Conservation (phyloP, 129 eudicot genomes). For the Centella asiatica region DNA sequence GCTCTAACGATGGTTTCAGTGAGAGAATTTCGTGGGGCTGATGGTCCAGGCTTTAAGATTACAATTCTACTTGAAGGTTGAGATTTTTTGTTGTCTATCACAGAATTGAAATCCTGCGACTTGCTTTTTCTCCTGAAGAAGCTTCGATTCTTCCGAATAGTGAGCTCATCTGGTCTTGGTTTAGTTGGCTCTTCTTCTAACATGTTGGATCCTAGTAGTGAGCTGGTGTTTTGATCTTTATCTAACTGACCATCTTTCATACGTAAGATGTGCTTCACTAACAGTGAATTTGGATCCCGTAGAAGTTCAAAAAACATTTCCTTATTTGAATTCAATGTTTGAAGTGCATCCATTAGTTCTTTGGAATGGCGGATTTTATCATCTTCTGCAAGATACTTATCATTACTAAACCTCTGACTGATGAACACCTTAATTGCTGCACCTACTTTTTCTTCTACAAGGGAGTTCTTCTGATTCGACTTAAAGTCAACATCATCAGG, state of each 20-base stretch:
- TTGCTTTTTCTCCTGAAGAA: constrained; percentile 73
- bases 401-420: constrained; percentile 33
- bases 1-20: background rate
- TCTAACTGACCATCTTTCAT: constrained; percentile 12
- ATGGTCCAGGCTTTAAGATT: constrained; percentile 66
- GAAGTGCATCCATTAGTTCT: constrained; percentile 60
- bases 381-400: constrained; percentile 24
- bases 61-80: constrained; percentile 54
- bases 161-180: constrained; percentile 28
- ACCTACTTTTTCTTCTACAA: constrained; percentile 45
- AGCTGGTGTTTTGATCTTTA: constrained; percentile 1
- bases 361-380: constrained; percentile 26
- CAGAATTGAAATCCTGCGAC: constrained; percentile 43
- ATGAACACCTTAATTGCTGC: constrained; percentile 56
- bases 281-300: constrained; percentile 54
- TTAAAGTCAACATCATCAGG: background rate
- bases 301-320: constrained; percentile 53
- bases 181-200: constrained; percentile 7
- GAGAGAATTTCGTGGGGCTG: constrained; percentile 18
- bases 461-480: constrained; percentile 10
- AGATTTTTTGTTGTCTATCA: constrained; percentile 22
- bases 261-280: constrained; percentile 32
- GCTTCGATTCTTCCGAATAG: constrained; percentile 39
- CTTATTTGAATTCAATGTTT: constrained; percentile 53
- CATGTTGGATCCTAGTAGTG: constrained; percentile 1